These are phyloP conservation scores for Reticulascus tulasneorum DNA, from an alignment of 2,329 filamentous ascomycete genomes.

Conservation along the genomic window DNA sequence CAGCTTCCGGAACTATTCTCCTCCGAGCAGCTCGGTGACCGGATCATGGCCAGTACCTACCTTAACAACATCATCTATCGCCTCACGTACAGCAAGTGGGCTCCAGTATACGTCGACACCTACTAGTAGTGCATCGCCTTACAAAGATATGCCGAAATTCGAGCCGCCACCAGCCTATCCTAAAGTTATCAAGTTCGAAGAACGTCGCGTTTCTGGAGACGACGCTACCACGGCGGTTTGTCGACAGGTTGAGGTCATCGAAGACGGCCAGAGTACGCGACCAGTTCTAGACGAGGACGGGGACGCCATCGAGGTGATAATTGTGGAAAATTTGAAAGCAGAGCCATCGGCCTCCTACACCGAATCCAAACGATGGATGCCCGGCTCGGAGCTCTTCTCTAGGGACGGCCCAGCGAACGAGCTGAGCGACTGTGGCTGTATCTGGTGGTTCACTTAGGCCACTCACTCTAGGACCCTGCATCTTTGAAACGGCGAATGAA, in stretches of 20 bases:
- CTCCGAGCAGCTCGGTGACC: too few species aligned
- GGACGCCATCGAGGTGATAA: conserved; percentile 36
- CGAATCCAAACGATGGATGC: conserved; percentile 11
- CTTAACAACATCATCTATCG: too few species aligned
- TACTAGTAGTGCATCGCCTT: too few species aligned
- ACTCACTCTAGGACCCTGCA: too few species aligned
- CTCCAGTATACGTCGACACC: too few species aligned
- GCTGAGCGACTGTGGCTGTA: conserved; percentile 49
- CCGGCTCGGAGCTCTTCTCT: conserved; percentile 5
- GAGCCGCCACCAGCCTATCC: conserved; percentile 38
- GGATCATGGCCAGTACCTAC: too few species aligned
- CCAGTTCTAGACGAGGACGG: conserved; percentile 33
- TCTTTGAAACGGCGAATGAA: conserved; percentile 2
- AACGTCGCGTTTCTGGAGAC: conserved; percentile 39
- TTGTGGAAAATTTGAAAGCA: conserved; percentile 33
- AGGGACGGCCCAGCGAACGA: conserved; percentile 7
- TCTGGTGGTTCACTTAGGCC: conserved; percentile 47
- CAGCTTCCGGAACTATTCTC: conserved; percentile 23
- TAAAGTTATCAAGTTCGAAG: conserved; percentile 50
- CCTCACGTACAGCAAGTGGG: too few species aligned
- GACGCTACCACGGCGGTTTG: conserved; percentile 37
- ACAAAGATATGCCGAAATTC: conserved; percentile 2
- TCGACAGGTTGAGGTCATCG: conserved; percentile 42
- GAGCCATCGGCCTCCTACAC: conserved; percentile 2
- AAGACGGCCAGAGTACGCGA: conserved; percentile 30